Evolutionary conservation across 257 asterid species (phyloP), one percentile per base, ranked within the genome.

Genomic region (Solanum etuberosum): DNA sequence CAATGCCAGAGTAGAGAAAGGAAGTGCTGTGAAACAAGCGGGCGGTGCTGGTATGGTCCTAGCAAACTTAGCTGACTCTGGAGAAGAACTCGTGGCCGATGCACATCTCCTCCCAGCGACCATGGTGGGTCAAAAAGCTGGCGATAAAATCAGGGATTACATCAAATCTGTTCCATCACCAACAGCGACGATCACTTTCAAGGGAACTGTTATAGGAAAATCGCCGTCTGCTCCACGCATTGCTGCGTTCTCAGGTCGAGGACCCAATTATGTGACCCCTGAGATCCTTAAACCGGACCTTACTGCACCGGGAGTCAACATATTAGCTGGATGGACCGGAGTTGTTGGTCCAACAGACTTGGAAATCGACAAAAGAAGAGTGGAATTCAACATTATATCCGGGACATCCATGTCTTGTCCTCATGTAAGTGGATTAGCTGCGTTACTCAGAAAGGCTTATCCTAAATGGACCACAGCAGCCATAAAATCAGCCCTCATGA

Each of bases 401-500:
- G 98, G 98, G 29, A 95, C 98, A 10, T 95, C 98, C 84, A 93
- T 95, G 98, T 90, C 98, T 13, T 95, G 98, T 88, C 98, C 98
- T 29, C 98, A 95, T 67, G 98, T 93, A 0, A 76, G 96, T 2
- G 98, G 96, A 4, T 89, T 94, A 0, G 91, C 93, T 37, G 98
- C 96, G 1, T 92, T 95, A 34, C 86, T 95, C 35, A 92, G 91
- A 87, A 93, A 96, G 18, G 94, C 92, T 0, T 90, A 95, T 86
- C 96, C 95, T 1, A 85, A 88, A 7, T 95, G 98, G 98, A 93
- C 96, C 21, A 94, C 98, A 9, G 96, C 98, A 1, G 96, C 93
- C 12, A 88, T 95, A 7, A 90, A 93, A 89, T 95, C 98, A 2
- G 96, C 96, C 48, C 90, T 95, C 87, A 91, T 94, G 88, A 95